A percentile compares a stretch with the other conserved stretches of the same genome.
These are phyloP conservation scores for Albugo candida DNA, from an alignment of 352 stramenopile genomes.

Conservation along the genomic window DNA sequence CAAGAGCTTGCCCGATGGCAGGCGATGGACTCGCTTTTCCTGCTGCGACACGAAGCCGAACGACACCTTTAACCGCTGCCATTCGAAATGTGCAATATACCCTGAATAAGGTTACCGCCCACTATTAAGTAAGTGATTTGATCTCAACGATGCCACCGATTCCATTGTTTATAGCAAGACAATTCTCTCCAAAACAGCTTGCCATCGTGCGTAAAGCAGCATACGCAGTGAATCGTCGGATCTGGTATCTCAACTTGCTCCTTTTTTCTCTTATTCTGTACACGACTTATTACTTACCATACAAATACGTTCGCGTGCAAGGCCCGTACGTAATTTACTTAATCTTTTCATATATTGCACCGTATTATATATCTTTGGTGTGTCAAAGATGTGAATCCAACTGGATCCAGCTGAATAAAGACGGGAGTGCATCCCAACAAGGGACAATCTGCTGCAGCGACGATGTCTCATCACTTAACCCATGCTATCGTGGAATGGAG, in stretches of 20 bases:
- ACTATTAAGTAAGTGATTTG: too few species aligned
- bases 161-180: too few species aligned
- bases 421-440: constrained; percentile 9
- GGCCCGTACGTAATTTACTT: constrained; percentile 30
- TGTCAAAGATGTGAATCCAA: constrained; percentile 35
- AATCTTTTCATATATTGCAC: neutral
- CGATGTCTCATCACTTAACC: constrained; percentile 10
- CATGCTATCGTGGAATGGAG: constrained; percentile 53
- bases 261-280: too few species aligned
- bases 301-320: constrained; percentile 51
- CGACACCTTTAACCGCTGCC: constrained; percentile 50
- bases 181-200: too few species aligned
- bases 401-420: constrained; percentile 26
- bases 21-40: constrained; percentile 74
- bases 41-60: constrained; percentile 68
- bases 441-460: constrained; percentile 32
- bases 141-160: too few species aligned
- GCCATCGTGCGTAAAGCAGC: too few species aligned
- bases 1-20: constrained; percentile 81
- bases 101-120: too few species aligned
- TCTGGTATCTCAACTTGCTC: too few species aligned
- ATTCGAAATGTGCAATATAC: neutral
- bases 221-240: too few species aligned
- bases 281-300: too few species aligned
- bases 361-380: constrained; percentile 3